Base-by-base conservation (phyloP, 345 rosid species). In the Arabidopsis arenosa region DNA sequence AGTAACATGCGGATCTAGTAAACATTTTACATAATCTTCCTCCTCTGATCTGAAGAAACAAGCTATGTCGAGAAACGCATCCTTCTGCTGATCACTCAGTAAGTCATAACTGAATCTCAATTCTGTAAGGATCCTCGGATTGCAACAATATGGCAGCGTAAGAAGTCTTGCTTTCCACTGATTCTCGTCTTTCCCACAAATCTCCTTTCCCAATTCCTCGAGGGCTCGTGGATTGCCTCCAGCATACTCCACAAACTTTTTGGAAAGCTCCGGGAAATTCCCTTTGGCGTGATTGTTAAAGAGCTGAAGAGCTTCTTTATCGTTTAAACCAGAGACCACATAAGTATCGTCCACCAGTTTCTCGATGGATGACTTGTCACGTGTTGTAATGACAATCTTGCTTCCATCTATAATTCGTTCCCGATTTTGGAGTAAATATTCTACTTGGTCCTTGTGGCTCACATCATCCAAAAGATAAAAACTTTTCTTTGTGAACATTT, bases 161-260 rank as follows among this genome's bases (percentile, higher is more conserved):
- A 21, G 49, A 8, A 81, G 9, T 4, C 49, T 43, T 23, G 51
- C 13, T 17, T 55, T 52, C 88, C 82, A 80, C 2, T 63, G 26
- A 2, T 0, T n/a, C 17, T 18, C 60, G 1, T 12, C 6, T 35
- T 54, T 32, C n/a, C 49, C 59, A 6, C 13, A n/a, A 12, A 83
- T 41, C 36, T 39, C 66, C 1, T 72, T 66, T 12, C 85, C 83
- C 2, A 83, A 5, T 9, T 79, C 76, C 64, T 67, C 41, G 1
- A 85, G 78, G 21, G 85, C 82, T 28, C 67, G 39, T 13, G 83
- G 88, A 45, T 79, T 37, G 0, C 87, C 86, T 15, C 48, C 13
- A 45, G 68, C 83, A 63, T 78, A 63, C 6, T 33, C 17, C 15
- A 75, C 57, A n/a, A 78, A 66, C 5, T 0, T 10, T 2, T 39